phyloP scores from a whole-genome alignment of 305 asterid species.

The Withania somnifera region DNA sequence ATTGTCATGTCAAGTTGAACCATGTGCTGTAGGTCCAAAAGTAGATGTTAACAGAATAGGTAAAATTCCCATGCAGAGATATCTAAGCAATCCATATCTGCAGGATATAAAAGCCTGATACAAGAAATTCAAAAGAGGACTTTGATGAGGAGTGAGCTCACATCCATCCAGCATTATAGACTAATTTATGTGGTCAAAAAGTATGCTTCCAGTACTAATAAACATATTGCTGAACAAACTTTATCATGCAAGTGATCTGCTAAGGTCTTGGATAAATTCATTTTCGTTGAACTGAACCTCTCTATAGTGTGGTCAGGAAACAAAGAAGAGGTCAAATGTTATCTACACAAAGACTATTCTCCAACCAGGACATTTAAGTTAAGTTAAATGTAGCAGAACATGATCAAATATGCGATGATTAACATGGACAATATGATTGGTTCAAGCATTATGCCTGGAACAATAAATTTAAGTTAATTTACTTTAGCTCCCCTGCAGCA shows the following conservation, averaged over 20 bases:
- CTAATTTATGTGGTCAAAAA: neutral
- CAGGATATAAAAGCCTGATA: neutral
- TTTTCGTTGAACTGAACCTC: neutral
- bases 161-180: neutral
- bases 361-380: neutral
- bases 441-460: neutral
- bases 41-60: neutral
- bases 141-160: neutral
- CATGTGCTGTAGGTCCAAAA: neutral
- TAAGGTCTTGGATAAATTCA: neutral
- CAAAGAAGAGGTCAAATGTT: neutral
- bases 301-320: neutral
- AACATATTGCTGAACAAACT: neutral
- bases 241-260: neutral
- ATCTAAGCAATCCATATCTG: neutral
- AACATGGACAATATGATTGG: neutral
- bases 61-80: neutral
- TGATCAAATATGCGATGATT: neutral
- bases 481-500: no score
- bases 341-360: neutral
- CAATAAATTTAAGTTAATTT: neutral
- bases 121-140: neutral
- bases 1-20: neutral
- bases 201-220: neutral
- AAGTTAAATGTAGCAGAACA: neutral